phyloP scores from a whole-genome alignment of 2,329 filamentous ascomycete genomes.

The Leptographium flavum region DNA sequence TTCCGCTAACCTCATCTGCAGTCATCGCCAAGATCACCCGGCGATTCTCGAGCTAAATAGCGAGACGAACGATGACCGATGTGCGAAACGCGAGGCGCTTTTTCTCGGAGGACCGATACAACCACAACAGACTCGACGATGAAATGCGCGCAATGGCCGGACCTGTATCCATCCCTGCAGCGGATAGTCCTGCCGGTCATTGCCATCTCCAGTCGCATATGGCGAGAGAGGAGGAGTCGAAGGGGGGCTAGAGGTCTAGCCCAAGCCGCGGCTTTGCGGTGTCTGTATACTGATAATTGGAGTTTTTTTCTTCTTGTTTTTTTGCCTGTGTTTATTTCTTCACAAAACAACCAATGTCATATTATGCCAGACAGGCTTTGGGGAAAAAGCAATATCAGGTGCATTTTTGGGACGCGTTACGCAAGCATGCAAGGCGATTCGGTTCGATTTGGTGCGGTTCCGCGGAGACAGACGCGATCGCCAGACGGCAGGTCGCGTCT shows the following conservation, averaged over 20 bases:
- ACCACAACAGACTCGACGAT: not conserved
- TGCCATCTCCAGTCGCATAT: not conserved
- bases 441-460: too few relatives aligned
- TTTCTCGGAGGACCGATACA: not conserved
- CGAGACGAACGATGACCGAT: too few relatives aligned
- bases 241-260: not conserved
- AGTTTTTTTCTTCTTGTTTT: not conserved
- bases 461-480: too few relatives aligned
- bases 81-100: not conserved
- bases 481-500: too few relatives aligned
- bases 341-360: not conserved
- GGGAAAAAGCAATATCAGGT: not conserved
- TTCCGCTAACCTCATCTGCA: slow-evolving; percentile 2
- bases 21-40: slow-evolving; percentile 15
- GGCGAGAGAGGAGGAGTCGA: not conserved
- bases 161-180: not conserved
- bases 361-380: not conserved
- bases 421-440: not conserved
- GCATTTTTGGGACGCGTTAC: not conserved
- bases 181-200: not conserved
- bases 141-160: not conserved
- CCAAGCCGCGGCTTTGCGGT: not conserved
- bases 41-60: slow-evolving; percentile 15
- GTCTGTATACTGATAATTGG: slow-evolving; percentile 3
- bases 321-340: not conserved